These are phyloP conservation scores for Yarrowia sp. DNA, from an alignment of 805 yeast species.

Conservation along the genomic window DNA sequence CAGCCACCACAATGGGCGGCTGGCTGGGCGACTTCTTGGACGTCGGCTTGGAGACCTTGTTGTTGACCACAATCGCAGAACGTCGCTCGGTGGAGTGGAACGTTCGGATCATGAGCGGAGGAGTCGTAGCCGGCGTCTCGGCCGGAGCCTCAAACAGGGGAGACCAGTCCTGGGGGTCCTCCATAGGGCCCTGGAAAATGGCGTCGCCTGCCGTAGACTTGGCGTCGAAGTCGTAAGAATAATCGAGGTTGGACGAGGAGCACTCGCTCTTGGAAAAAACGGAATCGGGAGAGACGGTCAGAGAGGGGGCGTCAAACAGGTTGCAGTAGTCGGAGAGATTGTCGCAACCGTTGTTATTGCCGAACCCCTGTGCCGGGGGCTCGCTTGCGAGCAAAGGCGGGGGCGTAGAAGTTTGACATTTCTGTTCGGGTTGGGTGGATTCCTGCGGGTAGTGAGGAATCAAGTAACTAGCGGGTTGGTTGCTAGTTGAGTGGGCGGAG, in stretches of 20 bases:
- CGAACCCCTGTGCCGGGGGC: not conserved
- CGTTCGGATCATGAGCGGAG: constrained; percentile 22
- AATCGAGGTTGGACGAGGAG: constrained; percentile 26
- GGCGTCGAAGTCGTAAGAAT: constrained; percentile 14
- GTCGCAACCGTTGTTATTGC: not conserved
- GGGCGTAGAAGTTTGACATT: constrained; percentile 18
- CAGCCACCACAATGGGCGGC: constrained; percentile 57
- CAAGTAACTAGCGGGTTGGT: constrained; percentile 26
- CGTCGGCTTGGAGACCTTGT: constrained; percentile 22
- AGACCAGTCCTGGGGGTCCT: constrained; percentile 29
- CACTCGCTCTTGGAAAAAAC: constrained; percentile 25
- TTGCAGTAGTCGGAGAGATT: constrained; percentile 9
- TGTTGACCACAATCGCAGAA: constrained; percentile 29
- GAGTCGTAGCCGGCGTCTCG: constrained; percentile 13
- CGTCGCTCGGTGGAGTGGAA: constrained; percentile 28
- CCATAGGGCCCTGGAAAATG: constrained; percentile 18
- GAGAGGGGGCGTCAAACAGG: constrained; percentile 18
- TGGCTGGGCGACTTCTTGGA: constrained; percentile 45
- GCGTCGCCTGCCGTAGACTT: constrained; percentile 10
- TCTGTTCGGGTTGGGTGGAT: constrained; percentile 5
- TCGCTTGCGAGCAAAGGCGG: not conserved
- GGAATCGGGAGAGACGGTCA: constrained; percentile 22
- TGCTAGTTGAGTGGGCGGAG: constrained; percentile 6
- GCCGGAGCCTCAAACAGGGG: constrained; percentile 28
- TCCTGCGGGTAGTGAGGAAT: constrained; percentile 17